phyloP scores from a whole-genome alignment of 2,329 filamentous ascomycete species.

The Kalmusia sp. region DNA sequence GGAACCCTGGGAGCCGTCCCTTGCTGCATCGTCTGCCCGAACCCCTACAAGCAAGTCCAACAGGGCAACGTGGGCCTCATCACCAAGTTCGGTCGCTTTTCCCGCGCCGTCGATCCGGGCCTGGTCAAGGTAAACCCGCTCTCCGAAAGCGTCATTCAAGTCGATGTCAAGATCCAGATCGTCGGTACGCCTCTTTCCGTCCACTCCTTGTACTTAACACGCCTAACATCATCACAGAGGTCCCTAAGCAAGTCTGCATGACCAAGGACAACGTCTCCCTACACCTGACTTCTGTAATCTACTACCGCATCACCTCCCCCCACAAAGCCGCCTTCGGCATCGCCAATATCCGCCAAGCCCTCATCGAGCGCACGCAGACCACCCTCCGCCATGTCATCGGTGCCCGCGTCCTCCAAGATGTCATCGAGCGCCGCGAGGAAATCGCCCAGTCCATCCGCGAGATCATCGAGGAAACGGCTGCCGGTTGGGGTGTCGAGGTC shows the following conservation, averaged over 20 bases:
- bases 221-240: conserved; percentile 61
- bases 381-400: conserved; percentile 96
- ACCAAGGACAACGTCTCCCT: conserved; percentile 99
- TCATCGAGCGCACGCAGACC: conserved; percentile 96
- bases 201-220: not conserved
- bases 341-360: conserved; percentile 90
- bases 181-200: conserved; percentile 59
- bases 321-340: conserved; percentile 99
- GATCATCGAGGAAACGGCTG: conserved; percentile 95
- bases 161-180: conserved; percentile 99
- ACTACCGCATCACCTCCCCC: conserved; percentile 95
- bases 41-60: conserved; percentile 90
- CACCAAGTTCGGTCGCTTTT: conserved; percentile 94
- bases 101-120: conserved; percentile 94
- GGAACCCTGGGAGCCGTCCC: conserved; percentile 86
- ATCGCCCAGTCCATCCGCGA: conserved; percentile 93
- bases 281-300: conserved; percentile 94
- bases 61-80: conserved; percentile 96
- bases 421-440: conserved; percentile 97
- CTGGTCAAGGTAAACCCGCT: conserved; percentile 97
- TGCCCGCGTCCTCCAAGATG: conserved; percentile 93
- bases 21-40: conserved; percentile 90
- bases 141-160: conserved; percentile 84
- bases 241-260: conserved; percentile 97
- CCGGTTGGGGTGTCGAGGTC: conserved; percentile 93